Evolutionary conservation across 1,139 yeast genomes (phyloP), one percentile per base, ranked within the genome.

Genomic region (Yamadazyma dendronema): DNA sequence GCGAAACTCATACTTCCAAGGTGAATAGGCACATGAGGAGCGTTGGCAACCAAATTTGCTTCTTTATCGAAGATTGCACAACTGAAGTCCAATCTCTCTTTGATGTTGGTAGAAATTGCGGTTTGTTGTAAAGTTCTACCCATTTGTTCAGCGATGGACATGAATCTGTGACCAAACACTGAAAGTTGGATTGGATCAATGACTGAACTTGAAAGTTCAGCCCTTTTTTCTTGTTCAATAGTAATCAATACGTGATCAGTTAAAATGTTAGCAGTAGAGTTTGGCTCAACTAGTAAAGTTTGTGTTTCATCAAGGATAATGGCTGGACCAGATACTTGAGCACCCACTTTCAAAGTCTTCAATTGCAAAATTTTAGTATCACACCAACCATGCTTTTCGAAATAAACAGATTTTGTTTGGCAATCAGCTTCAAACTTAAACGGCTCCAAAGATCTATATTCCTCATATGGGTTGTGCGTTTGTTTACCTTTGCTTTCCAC

Each of bases 81-180:
- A 9, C 94, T 84, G 54, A 85, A 86, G 56, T 86, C 95, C 35
- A 86, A 65, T 41, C 95, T 66, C 55, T 86, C 95, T 53, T 86
- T 86, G 44, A 86, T 87, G 52, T 86, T 86, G n/a, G 94, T 84
- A 5, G 92, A 83, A 31, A 86, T 86, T 4, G 92, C 76, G 0
- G 94, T 85, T 58, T 83, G 84, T 49, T 84, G 84, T 46, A 85
- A 64, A 8, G 90, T 84, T 47, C 80, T 73, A 11, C 95, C 95
- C 95, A 86, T 86, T 54, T 85, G 94, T 52, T 85, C 95, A 4
- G 95, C 95, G 56, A 86, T 82, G 36, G 87, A 84, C 94, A 86
- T 85, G 54, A 86, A 86, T 47, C 94, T 66, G 56, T 86, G 90
- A 16, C 90, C 85, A 59, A 85, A 86, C 1, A 86, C 87, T 1